phyloP scores from a whole-genome alignment of 768 basidiomycete genomes.

The Saitozyma podzolica region DNA sequence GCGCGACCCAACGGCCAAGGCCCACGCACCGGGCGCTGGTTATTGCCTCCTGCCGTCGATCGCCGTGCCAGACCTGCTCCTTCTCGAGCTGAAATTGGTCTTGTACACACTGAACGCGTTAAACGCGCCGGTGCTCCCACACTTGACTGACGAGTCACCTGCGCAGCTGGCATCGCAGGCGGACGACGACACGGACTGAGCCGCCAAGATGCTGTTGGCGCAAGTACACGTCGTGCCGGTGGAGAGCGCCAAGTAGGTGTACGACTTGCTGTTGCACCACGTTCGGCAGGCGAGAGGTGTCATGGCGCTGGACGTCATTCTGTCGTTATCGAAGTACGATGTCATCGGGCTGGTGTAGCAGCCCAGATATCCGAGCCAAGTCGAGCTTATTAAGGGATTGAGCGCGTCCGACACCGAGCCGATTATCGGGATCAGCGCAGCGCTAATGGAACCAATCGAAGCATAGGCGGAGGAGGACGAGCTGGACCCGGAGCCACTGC shows the following conservation, averaged over 20 bases:
- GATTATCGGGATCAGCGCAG: not conserved
- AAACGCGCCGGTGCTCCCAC: too few species aligned
- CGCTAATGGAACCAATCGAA: constrained; percentile 2
- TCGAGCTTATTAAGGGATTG: not conserved
- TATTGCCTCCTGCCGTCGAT: too few species aligned
- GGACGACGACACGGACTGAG: too few species aligned
- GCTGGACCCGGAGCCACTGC: constrained; percentile 5
- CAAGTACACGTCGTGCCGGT: constrained; percentile 35
- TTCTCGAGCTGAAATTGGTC: too few species aligned
- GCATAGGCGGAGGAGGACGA: constrained; percentile 8
- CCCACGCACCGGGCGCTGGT: too few species aligned
- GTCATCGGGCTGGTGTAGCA: constrained; percentile 21
- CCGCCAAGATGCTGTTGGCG: constrained; percentile 7
- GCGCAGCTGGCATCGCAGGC: too few species aligned
- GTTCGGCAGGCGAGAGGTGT: constrained; percentile 33
- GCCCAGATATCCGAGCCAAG: constrained; percentile 9
- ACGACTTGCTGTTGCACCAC: constrained; percentile 38
- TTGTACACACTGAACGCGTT: too few species aligned
- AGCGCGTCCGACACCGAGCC: not conserved
- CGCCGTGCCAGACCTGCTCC: too few species aligned
- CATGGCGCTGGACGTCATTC: constrained; percentile 28
- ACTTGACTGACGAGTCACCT: too few species aligned
- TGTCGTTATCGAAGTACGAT: constrained; percentile 6
- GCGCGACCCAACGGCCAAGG: too few species aligned
- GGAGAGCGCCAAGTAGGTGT: constrained; percentile 27